Base-by-base conservation (phyloP, 495 filamentous ascomycete species). In the Thermochaetoides thermophila region DNA sequence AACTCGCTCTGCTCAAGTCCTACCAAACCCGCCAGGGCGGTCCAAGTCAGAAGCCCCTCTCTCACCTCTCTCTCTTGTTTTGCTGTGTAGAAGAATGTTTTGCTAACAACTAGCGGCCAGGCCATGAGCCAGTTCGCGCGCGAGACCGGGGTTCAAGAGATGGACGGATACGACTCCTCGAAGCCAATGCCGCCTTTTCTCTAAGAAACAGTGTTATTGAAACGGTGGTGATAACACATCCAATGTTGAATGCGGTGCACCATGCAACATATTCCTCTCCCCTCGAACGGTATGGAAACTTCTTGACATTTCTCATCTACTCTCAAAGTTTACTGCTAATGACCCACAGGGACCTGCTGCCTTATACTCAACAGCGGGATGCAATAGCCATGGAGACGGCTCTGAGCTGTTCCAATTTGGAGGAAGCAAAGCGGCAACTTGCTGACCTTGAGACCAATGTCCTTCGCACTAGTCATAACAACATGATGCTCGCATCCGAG, bases 191-290 rank as follows among this genome's bases (percentile, higher is more conserved):
- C 29, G 59, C 62, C 27, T 79, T 83, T 47, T 61, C 67, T 20
- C 60, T 85, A 35, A 71, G 70, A 35, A 72, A 72, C 43, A 71
- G 69, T 40, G 68, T 81, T n/a, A 55, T 78, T 9, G 68, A 73
- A 30, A 74, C 61, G 31, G 69, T 80, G 17, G 54, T 86, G 38
- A 68, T 70, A 41, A 71, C 73, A 15, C 76, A 81, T 45, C 81
- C 82, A 7, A 74, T 74, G 29, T 56, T 91, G 32, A 83, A 81
- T 46, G 76, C 82, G 1, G 69, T 84, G 32, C 80, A 86, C 49
- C 57, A 72, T 30, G 78, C 74, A 29, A 73, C 67, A 3, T 66
- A 71, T 28, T 62, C 69, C n/a, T 72, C 69, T 3, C 66, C 67
- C 27, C 57, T 73, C 39, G 80, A 86, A 54, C 66, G 76, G 81